Evolutionary conservation across 2,329 filamentous ascomycete species (phyloP).

Genomic region (Penicillium sclerotiorum): DNA sequence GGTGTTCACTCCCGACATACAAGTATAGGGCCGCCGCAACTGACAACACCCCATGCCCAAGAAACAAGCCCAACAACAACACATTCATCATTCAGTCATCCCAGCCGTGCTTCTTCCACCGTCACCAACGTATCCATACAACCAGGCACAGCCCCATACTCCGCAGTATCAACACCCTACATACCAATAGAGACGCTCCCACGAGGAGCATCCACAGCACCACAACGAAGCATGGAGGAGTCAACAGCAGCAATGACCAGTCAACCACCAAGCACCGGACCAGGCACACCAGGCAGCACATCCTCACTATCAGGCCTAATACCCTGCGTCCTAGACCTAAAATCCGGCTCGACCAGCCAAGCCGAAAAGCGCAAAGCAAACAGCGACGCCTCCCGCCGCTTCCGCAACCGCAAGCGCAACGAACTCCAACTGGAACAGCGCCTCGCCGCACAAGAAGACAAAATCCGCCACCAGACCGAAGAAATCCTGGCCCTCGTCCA

Average conservation of each 20-base stretch:
- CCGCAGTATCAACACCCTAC: slow-evolving; percentile 27
- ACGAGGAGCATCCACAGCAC: slow-evolving; percentile 27
- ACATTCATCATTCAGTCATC: slow-evolving; percentile 35
- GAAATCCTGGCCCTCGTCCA: slow-evolving; percentile 37
- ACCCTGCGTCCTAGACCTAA: slow-evolving; percentile 42
- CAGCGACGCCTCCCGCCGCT: slow-evolving; percentile 45
- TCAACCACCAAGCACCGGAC: not conserved
- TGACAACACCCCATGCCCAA: slow-evolving; percentile 34
- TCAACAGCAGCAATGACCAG: slow-evolving; percentile 11
- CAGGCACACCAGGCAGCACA: slow-evolving; percentile 15
- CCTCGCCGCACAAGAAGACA: slow-evolving; percentile 39
- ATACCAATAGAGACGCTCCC: slow-evolving; percentile 28
- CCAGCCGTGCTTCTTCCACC: slow-evolving; percentile 35
- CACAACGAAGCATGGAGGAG: slow-evolving; percentile 22
- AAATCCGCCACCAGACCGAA: slow-evolving; percentile 38
- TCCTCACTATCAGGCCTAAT: slow-evolving; percentile 33
- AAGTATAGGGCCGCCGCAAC: slow-evolving; percentile 33
- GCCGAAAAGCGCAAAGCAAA: slow-evolving; percentile 48
- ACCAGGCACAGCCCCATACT: slow-evolving; percentile 18
- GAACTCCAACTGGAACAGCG: slow-evolving; percentile 44
- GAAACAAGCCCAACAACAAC: slow-evolving; percentile 41
- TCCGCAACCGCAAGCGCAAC: slow-evolving; percentile 45
- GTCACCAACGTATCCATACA: slow-evolving; percentile 24
- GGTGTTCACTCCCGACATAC: slow-evolving; percentile 35
- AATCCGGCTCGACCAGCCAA: slow-evolving; percentile 45